Conservation (phyloP, 768 basidiomycete genomes). For the Rhizopogon rudus region DNA sequence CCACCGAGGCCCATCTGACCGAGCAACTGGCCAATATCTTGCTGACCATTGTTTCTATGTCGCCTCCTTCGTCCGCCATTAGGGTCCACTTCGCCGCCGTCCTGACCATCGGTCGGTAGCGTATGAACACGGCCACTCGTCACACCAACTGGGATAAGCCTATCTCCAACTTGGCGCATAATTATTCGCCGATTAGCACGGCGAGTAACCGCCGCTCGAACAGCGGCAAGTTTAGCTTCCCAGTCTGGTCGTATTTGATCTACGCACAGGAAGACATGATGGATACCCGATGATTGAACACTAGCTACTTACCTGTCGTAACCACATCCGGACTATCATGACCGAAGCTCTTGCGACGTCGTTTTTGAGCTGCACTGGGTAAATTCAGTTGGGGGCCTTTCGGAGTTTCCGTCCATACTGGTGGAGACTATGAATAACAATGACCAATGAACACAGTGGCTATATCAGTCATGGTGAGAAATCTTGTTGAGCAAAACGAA, state of each 20-base stretch:
- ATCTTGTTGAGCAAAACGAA: constrained; percentile 31
- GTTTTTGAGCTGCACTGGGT: constrained; percentile 50
- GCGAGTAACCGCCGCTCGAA: constrained; percentile 92
- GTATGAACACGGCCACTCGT: constrained; percentile 83
- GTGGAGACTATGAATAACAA: constrained; percentile 27
- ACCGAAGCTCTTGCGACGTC: constrained; percentile 84
- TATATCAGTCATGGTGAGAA: not conserved
- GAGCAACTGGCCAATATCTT: constrained; percentile 59
- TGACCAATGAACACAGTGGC: not conserved
- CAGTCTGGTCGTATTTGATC: constrained; percentile 98
- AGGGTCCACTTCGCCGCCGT: constrained; percentile 37
- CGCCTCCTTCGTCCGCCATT: constrained; percentile 42
- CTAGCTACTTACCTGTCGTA: constrained; percentile 62
- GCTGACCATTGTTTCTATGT: constrained; percentile 42
- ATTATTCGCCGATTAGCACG: constrained; percentile 95
- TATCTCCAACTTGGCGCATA: constrained; percentile 97
- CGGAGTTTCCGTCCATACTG: constrained; percentile 50
- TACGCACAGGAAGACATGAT: constrained; percentile 24
- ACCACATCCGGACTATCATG: constrained; percentile 88
- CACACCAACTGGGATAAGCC: constrained; percentile 94
- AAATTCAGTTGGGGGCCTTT: constrained; percentile 41
- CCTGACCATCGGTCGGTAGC: constrained; percentile 49
- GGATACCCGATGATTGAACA: constrained; percentile 2
- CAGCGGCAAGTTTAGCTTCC: constrained; percentile 93
- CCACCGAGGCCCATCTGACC: constrained; percentile 65